These are phyloP conservation scores for Agaricus sinodeliciosus DNA, from an alignment of 768 basidiomycete genomes.

Conservation along the genomic window DNA sequence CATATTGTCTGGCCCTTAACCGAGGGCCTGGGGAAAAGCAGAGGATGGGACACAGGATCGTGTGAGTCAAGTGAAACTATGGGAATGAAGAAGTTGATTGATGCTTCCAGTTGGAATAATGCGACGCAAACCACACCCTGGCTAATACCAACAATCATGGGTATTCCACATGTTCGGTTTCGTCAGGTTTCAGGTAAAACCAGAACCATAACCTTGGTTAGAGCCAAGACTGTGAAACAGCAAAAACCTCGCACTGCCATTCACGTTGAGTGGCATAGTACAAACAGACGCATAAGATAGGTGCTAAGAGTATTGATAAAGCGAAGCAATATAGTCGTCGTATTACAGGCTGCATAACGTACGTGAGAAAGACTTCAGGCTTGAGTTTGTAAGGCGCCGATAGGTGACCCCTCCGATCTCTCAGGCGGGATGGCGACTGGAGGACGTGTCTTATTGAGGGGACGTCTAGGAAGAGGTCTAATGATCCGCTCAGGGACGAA, in stretches of 20 bases:
- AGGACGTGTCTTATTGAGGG: conserved; percentile 6
- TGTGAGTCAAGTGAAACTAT: not conserved
- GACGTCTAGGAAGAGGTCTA: conserved; percentile 41
- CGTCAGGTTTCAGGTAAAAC: not conserved
- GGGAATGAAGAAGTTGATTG: conserved; percentile 1
- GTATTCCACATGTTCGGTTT: not conserved
- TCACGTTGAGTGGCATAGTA: not conserved
- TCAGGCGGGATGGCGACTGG: conserved; percentile 6
- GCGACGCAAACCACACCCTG: not conserved
- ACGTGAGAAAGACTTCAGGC: not conserved
- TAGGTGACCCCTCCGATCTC: conserved; percentile 4
- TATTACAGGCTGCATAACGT: conserved; percentile 11
- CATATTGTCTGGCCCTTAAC: not conserved
- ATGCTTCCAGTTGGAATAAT: not conserved
- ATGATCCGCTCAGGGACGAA: conserved; percentile 34
- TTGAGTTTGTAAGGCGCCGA: not conserved
- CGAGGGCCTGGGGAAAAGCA: not conserved
- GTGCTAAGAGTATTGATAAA: not conserved
- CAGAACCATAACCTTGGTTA: not conserved
- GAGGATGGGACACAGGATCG: not conserved
- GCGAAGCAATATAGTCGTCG: conserved; percentile 7
- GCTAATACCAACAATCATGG: not conserved
- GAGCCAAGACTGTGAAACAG: conserved; percentile 2
- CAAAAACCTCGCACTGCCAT: conserved; percentile 3
- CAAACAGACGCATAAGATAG: conserved; percentile 5